A percentile compares a stretch with the other conserved stretches of the same genome.
Conservation (phyloP, 768 basidiomycete genomes). For the Psilocybe cyanescens region DNA sequence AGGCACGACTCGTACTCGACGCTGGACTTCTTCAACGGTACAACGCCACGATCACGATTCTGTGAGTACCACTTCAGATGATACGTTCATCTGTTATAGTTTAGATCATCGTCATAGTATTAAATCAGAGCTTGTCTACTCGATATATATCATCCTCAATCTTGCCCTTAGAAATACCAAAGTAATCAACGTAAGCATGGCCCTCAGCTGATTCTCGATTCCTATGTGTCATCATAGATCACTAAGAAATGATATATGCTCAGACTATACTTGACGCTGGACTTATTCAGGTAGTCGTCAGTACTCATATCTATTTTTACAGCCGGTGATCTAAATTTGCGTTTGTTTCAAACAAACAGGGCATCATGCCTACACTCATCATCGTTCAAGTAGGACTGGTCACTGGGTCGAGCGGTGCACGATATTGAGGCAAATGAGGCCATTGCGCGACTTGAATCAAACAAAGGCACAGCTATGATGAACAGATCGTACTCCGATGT, state of each 20-base stretch:
- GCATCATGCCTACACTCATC: conserved; percentile 39
- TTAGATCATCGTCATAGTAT: conserved; percentile 24
- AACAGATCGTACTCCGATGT: conserved; percentile 1
- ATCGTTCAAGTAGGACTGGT: conserved; percentile 39
- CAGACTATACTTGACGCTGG: conserved; percentile 27
- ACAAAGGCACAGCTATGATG: conserved; percentile 4
- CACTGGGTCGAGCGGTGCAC: conserved; percentile 29
- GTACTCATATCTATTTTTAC: background rate
- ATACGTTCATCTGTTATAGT: no score
- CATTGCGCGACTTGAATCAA: conserved; percentile 12
- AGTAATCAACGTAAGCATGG: conserved; percentile 21
- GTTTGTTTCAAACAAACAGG: conserved; percentile 12
- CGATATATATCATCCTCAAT: conserved; percentile 34
- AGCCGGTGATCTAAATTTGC: background rate
- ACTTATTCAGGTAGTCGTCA: conserved; percentile 33
- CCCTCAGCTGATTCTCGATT: background rate
- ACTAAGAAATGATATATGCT: background rate
- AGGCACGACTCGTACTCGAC: conserved; percentile 29
- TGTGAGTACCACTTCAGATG: conserved; percentile 27
- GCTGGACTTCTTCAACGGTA: conserved; percentile 32
- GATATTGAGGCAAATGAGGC: conserved; percentile 26
- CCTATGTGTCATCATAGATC: background rate
- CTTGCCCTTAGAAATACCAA: conserved; percentile 30
- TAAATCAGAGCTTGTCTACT: conserved; percentile 42
- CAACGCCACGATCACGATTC: conserved; percentile 35